Percentiles rank a stretch among this genome's conserved stretches.
Evolutionary conservation across 805 yeast species (phyloP).

Genomic region (Komagataella kurtzmanii): DNA sequence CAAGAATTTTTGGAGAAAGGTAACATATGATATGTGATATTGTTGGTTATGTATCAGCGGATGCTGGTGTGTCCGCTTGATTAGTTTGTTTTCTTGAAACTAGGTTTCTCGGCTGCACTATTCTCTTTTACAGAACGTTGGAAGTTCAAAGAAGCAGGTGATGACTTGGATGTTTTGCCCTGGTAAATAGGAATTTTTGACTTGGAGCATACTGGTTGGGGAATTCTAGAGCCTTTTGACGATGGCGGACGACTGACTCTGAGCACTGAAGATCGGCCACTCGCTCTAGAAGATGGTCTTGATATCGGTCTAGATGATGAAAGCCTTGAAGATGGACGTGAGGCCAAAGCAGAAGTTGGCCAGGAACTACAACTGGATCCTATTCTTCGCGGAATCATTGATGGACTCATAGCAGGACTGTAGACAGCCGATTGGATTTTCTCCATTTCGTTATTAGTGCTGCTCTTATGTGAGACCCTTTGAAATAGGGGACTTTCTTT

Average conservation of each 20-base stretch:
- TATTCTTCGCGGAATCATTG: background rate
- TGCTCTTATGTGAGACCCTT: background rate
- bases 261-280: background rate
- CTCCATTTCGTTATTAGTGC: background rate
- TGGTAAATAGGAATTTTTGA: background rate
- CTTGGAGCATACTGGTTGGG: background rate
- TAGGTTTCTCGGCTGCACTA: background rate
- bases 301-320: background rate
- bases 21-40: slow-evolving; percentile 2
- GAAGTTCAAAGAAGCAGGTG: background rate
- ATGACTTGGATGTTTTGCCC: background rate
- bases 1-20: slow-evolving; percentile 28
- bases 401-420: background rate
- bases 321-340: background rate
- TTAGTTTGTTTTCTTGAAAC: too few relatives aligned
- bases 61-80: background rate
- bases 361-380: background rate
- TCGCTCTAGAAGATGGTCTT: background rate
- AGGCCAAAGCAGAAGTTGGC: background rate
- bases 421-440: background rate
- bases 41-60: too few relatives aligned
- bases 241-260: background rate
- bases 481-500: background rate
- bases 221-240: background rate
- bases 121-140: background rate